phyloP scores from a whole-genome alignment of 148 eudicot species.

The Cornus suecica region DNA sequence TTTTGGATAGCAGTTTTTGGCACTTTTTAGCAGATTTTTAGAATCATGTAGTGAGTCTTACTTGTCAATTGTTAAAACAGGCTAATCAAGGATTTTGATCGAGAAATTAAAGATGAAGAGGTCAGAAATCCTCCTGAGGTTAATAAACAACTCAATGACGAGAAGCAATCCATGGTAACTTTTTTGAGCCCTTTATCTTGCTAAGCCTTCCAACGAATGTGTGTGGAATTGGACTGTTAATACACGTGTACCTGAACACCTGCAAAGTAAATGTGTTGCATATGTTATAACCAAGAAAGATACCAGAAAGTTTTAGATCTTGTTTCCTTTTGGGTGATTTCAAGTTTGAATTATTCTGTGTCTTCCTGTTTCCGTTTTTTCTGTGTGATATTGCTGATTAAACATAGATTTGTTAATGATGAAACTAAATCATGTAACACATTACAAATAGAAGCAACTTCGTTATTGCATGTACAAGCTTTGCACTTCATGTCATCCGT shows the following conservation, averaged over 20 bases:
- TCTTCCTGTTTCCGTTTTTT: neutral
- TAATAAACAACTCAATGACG: constrained; percentile 88
- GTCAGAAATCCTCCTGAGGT: constrained; percentile 73
- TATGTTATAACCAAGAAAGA: neutral
- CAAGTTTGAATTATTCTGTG: neutral
- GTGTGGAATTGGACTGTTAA: neutral
- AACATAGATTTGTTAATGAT: too few species aligned
- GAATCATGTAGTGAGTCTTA: neutral
- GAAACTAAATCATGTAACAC: too few species aligned
- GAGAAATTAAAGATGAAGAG: constrained; percentile 93
- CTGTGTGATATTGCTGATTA: neutral
- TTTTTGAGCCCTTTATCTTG: neutral
- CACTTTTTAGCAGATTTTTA: neutral
- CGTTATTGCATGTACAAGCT: too few species aligned
- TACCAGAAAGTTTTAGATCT: neutral
- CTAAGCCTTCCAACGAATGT: neutral
- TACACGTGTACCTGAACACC: neutral
- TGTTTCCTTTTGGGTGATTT: neutral
- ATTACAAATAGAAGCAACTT: too few species aligned
- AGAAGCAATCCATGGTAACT: constrained; percentile 91
- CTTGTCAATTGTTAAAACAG: constrained; percentile 24
- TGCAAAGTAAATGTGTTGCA: neutral
- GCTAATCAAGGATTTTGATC: constrained; percentile 95
- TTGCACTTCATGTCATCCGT: too few species aligned
- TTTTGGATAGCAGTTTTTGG: neutral